Base-by-base conservation (phyloP, 2,329 filamentous ascomycete species). In the Davidsoniella australis region DNA sequence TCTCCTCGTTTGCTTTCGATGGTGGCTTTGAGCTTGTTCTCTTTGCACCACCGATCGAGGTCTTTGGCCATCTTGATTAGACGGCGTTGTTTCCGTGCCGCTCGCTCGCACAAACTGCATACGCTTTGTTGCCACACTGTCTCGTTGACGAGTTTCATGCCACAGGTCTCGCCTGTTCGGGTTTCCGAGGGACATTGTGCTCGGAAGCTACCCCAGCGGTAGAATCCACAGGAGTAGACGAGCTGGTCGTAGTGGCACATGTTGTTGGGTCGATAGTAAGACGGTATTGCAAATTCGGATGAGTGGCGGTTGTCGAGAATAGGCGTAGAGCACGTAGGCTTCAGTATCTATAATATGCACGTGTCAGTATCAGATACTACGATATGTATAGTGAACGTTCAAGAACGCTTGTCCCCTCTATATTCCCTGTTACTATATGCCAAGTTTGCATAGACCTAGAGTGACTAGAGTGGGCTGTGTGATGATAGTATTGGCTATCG, bases 221-320 rank as follows among this genome's bases (percentile, higher is more conserved):
- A 94, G 73, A 86, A 89, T 60, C 84, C 83, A 68, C 89, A 96
- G 51, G 66, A 66, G 75, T 84, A 94, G 58, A 78, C 75, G 64
- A 82, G 86, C 66, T 89, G 83, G 60, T 95, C 87, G 71, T 88
- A 96, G 72, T 91, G 95, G 70, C 89, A 95, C 89, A 96, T 94
- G 38, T 41, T 40, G 9, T 14, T 12, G 5, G 26, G 23, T 17
- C 36, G 9, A 37, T 33, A 17, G 18, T n/a, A 41, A 24, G 47
- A 42, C 3, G 8, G 2, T 16, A 41, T 41, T 38, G 16, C 10
- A 16, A 38, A 18, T 18, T 18, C 3, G 18, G 18, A 33, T 33
- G 29, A 12, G 29, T 33, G 29, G 29, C 29, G 29, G 29, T 33
- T 33, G 29, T 33, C 8, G 29, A 33, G 29, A 33, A 33, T 41